Base-by-base conservation (phyloP, 352 stramenopile genomes). In the Globisporangium cederbergense region DNA sequence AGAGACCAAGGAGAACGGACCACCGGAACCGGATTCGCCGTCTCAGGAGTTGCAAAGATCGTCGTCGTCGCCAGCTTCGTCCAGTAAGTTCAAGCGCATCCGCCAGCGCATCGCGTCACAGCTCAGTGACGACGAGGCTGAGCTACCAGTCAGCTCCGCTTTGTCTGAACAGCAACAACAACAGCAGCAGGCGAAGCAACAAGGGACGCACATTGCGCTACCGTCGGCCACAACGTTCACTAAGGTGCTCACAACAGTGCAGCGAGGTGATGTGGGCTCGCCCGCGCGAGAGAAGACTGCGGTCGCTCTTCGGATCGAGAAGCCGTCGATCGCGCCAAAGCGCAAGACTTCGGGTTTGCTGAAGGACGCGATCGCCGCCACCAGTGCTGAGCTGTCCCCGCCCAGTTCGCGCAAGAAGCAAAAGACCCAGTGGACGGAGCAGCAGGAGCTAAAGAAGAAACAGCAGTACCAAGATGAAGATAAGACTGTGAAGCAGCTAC, bases 1-100 rank as follows among this genome's bases (percentile, higher is more conserved):
- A 56, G 46, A 66, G 43, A 60, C 58, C 42, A 70, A 63, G 45
- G 58, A 52, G 43, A 66, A 34, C 13, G 59, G 54, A 13, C 32
- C 28, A 28, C 42, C 14, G 45, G 57, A 30, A 14, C 20, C 42
- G 36, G 57, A 63, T 6, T 22, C 30, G 40, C 13, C 22, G 22
- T 58, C 30, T 3, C 25, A 28, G 40, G 36, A 43, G 47, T 50
- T 6, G 59, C 60, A 38, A 11, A 34, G 30, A 30, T 34, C 47
- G 9, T 58, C 32, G 8, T 6, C 51, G 8, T 43, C 51, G 9
- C 10, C 52, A 43, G 36, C 8, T 32, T 28, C 53, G 34, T 34
- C 42, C 3, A 63, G 64, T 7, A 22, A 67, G 32, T 18, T 46
- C 20, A 64, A 57, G 46, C 58, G 58, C 10, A 50, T 49, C 13